Conservation (phyloP, 768 basidiomycete species). For the Suillus lakei region DNA sequence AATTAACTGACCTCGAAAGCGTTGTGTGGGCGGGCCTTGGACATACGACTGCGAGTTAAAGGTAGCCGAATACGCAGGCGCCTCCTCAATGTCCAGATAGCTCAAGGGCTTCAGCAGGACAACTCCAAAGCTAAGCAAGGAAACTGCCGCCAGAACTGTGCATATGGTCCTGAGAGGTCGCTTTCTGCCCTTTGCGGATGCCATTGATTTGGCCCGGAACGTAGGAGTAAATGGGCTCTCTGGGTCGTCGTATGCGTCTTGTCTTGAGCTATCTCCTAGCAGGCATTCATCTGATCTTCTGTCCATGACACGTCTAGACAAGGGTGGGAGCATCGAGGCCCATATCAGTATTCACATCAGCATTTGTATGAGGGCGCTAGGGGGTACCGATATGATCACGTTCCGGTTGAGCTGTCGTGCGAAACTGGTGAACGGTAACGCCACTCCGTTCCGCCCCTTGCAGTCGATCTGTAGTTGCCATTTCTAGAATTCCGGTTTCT, state of each 20-base stretch:
- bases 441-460: neutral
- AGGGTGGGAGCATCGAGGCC: slow-evolving; percentile 1
- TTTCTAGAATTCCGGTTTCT: neutral
- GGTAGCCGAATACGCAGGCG: neutral
- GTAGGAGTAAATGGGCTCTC: slow-evolving; percentile 12
- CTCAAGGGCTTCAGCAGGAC: slow-evolving; percentile 6
- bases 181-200: neutral
- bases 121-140: slow-evolving; percentile 27
- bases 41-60: slow-evolving; percentile 19
- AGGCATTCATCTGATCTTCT: slow-evolving; percentile 14
- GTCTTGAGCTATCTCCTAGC: neutral
- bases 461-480: neutral
- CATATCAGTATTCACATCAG: neutral
- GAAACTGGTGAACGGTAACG: slow-evolving; percentile 1
- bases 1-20: slow-evolving; percentile 54
- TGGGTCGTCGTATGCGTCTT: slow-evolving; percentile 1
- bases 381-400: neutral
- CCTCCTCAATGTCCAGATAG: neutral
- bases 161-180: slow-evolving; percentile 1
- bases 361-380: slow-evolving; percentile 2
- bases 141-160: slow-evolving; percentile 30
- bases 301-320: slow-evolving; percentile 8
- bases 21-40: slow-evolving; percentile 56
- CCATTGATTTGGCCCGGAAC: neutral
- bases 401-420: neutral